Base-by-base conservation (phyloP, 139 green algal genomes). In the Tetradesmus obliquus region DNA sequence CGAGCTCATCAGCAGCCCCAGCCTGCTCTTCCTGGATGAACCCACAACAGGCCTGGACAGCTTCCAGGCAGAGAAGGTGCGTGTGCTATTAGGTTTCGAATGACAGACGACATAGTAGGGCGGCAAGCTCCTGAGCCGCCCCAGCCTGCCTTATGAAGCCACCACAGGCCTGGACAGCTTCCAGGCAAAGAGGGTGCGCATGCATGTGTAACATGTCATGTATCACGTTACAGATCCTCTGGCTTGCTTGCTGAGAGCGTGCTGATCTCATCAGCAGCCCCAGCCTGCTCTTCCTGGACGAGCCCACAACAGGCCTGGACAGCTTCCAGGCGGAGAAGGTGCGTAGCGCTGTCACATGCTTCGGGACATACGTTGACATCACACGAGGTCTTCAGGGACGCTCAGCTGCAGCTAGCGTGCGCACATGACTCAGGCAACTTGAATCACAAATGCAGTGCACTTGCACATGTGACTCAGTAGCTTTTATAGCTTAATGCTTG, bases 261-360 rank as follows among this genome's bases (percentile, higher is more conserved):
- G 32, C 32, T 69, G 98, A 99, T 94, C 96, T 99, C 20, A 93
- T 99, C 24, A 93, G 93, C 32, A 93, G 90, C 17, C 96, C 96
- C 19, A 92, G 91, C 51, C 93, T 98, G 20, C 72, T 98, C 15
- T 97, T 98, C 76, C 76, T 95, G 7, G 97, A 99, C 91, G 97
- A 99, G 93, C 97, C 98, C 15, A 99, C 97, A 81, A 97, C 95
- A 3, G 97, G 97, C 2, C 94, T 99, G 6, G 97, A 99, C 92
- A 93, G 95, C 58, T 98, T 98, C 88, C 94, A 96, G 84, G 96
- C 96, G 22, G 92, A 97, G 58, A 96, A 96, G 95, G 95, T 98
- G 85, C 13, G 80, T 58, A n/a, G 17, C 12, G 62, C 32, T 45
- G 32, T 45, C 32, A 45, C 32, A 45, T 45, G 32, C 32, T 45